Percentiles rank a stretch among this genome's conserved stretches.
Evolutionary conservation across 192 early-diverging fungal genomes (phyloP).

Genomic region (Lobulomyces angularis): DNA sequence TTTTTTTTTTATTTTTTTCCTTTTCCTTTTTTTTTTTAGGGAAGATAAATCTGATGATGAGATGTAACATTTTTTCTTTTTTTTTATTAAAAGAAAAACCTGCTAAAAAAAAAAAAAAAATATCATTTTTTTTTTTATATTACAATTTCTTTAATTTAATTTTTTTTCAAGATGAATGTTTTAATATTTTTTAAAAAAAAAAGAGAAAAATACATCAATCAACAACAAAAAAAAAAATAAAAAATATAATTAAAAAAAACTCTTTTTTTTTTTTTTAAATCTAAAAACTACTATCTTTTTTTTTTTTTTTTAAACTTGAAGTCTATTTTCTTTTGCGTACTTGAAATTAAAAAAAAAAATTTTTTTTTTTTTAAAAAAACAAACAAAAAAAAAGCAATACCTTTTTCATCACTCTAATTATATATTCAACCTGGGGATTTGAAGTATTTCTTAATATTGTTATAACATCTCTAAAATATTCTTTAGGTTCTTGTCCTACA

Average conservation of each 20-base stretch:
- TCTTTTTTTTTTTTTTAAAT: slow-evolving; percentile 1
- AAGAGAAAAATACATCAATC: neutral
- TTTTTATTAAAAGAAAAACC: neutral
- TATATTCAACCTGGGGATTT: slow-evolving; percentile 52
- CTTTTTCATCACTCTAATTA: slow-evolving; percentile 44
- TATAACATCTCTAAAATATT: slow-evolving; percentile 37
- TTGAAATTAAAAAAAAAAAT: no score
- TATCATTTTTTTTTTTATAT: neutral
- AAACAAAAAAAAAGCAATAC: no score
- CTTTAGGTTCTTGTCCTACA: slow-evolving; percentile 34
- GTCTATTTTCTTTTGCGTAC: slow-evolving; percentile 15
- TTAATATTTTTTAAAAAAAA: no score
- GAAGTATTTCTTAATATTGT: slow-evolving; percentile 39
- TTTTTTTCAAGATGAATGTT: no score
- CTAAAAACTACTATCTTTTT: slow-evolving; percentile 5
- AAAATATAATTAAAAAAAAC: slow-evolving; percentile 1
- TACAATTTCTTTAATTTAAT: no score
- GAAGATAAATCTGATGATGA: neutral
- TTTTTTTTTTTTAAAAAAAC: no score
- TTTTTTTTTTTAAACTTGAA: slow-evolving; percentile 8
- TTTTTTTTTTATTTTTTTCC: neutral
- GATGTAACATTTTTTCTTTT: neutral
- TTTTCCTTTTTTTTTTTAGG: neutral
- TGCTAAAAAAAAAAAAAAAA: neutral
- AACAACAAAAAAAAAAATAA: neutral